phyloP scores from a whole-genome alignment of 805 yeast genomes.

The Ogataea pilisensis region DNA sequence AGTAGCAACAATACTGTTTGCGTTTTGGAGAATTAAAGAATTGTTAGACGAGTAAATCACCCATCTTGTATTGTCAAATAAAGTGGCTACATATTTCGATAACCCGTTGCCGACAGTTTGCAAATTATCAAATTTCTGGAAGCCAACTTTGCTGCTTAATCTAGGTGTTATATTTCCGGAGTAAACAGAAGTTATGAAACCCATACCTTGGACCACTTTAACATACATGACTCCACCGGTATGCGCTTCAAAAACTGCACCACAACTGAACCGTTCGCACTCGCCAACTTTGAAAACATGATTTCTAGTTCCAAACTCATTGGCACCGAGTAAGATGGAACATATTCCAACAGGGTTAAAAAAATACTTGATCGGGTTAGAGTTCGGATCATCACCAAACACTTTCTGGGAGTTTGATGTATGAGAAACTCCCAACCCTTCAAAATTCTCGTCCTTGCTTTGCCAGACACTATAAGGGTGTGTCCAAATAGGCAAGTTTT shows the following conservation, averaged over 20 bases:
- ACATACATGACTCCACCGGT: constrained; percentile 25
- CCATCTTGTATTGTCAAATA: constrained; percentile 61
- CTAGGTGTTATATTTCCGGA: constrained; percentile 50
- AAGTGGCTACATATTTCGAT: constrained; percentile 50
- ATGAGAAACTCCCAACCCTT: constrained; percentile 68
- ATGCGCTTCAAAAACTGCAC: constrained; percentile 29
- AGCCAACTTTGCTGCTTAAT: constrained; percentile 61
- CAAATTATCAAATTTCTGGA: constrained; percentile 42
- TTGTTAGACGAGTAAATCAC: constrained; percentile 44
- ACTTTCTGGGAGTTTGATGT: constrained; percentile 56
- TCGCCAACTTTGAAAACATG: constrained; percentile 28
- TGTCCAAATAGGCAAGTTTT: constrained; percentile 70
- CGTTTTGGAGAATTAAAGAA: constrained; percentile 14
- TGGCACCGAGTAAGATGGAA: constrained; percentile 50
- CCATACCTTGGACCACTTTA: constrained; percentile 79
- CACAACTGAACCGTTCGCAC: constrained; percentile 30
- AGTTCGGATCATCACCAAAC: constrained; percentile 58
- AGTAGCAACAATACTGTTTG: constrained; percentile 28
- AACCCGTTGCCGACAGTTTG: constrained; percentile 36
- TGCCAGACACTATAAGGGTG: constrained; percentile 80
- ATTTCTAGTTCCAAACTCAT: constrained; percentile 32
- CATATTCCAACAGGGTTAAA: constrained; percentile 68
- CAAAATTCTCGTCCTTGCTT: constrained; percentile 34
- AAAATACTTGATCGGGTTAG: constrained; percentile 43
- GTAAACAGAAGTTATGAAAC: constrained; percentile 64